Percentiles rank a stretch among this genome's conserved stretches.
phyloP scores from a whole-genome alignment of 345 rosid species.

The Sisymbrium irio region DNA sequence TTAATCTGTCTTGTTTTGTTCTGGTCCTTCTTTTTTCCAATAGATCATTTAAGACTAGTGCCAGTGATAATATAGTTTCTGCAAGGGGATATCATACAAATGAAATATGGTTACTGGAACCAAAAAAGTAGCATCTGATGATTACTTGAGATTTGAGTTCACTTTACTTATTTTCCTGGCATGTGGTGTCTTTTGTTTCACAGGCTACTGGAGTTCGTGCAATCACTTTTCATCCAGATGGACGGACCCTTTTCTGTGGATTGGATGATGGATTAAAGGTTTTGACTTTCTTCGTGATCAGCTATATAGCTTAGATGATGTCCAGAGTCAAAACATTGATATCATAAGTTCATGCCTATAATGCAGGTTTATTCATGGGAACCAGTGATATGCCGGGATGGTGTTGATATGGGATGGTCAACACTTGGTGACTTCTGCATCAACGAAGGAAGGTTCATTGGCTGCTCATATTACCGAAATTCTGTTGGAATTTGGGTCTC shows the following conservation, averaged over 20 bases:
- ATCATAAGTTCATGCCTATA: conserved; percentile 5
- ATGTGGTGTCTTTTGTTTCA: conserved; percentile 24
- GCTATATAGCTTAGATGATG: neutral
- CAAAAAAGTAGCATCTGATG: neutral
- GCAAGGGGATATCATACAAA: neutral
- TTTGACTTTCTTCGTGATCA: conserved; percentile 16
- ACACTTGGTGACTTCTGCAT: conserved; percentile 89
- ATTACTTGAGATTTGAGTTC: neutral
- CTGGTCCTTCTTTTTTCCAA: neutral
- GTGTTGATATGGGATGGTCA: conserved; percentile 86
- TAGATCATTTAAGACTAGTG: neutral
- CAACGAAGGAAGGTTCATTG: conserved; percentile 78
- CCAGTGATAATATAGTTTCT: neutral
- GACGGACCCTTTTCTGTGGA: conserved; percentile 86
- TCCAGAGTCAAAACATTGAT: conserved; percentile 11
- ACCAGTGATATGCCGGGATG: conserved; percentile 79
- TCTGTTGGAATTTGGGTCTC: conserved; percentile 88
- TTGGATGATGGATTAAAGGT: conserved; percentile 87
- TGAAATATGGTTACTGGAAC: neutral
- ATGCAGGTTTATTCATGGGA: conserved; percentile 98
- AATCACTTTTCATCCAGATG: conserved; percentile 84
- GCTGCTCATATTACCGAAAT: conserved; percentile 72
- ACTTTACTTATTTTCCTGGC: neutral
- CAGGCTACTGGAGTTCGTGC: conserved; percentile 85
- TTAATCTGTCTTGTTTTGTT: neutral